Evolutionary conservation across 106 monocot genomes (phyloP).

Genomic region (Dioscorea zingiberensis): DNA sequence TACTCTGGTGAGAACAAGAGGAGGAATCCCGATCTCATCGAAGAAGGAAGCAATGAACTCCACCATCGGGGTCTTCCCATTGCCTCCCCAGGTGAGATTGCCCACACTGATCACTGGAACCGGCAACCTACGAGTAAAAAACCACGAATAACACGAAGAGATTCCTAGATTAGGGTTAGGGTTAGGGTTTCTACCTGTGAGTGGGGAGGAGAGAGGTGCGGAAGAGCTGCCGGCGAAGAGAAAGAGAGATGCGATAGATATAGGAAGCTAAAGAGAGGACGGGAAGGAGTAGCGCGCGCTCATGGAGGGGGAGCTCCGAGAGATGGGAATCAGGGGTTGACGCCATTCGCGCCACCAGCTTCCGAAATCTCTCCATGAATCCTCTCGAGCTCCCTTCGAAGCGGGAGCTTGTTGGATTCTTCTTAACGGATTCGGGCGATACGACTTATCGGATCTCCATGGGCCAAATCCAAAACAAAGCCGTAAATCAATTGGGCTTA

Average conservation of each 20-base stretch:
- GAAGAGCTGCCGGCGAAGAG: conserved; percentile 34
- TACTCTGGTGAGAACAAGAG: conserved; percentile 74
- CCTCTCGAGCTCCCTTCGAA: not conserved
- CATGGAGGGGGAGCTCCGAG: conserved; percentile 30
- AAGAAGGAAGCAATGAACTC: conserved; percentile 50
- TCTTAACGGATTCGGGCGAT: no score
- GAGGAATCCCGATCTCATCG: conserved; percentile 31
- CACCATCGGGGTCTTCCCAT: conserved; percentile 90
- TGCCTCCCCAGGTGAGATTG: conserved; percentile 87
- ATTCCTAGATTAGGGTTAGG: not conserved
- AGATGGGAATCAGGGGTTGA: conserved; percentile 23
- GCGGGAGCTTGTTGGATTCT: no score
- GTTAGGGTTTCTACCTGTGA: conserved; percentile 21
- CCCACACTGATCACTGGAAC: conserved; percentile 85
- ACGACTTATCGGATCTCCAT: no score
- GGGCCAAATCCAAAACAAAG: no score
- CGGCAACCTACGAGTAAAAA: conserved; percentile 39
- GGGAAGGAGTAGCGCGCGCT: conserved; percentile 55
- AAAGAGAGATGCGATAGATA: conserved; percentile 41
- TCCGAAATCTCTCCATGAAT: conserved; percentile 25
- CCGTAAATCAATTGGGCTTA: no score
- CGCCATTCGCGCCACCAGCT: conserved; percentile 29
- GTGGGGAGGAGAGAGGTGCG: conserved; percentile 25
- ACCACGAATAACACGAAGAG: not conserved
- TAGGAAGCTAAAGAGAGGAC: conserved; percentile 52